These are phyloP conservation scores for Plasmopara halstedii DNA, from an alignment of 352 stramenopile species.

Conservation along the genomic window DNA sequence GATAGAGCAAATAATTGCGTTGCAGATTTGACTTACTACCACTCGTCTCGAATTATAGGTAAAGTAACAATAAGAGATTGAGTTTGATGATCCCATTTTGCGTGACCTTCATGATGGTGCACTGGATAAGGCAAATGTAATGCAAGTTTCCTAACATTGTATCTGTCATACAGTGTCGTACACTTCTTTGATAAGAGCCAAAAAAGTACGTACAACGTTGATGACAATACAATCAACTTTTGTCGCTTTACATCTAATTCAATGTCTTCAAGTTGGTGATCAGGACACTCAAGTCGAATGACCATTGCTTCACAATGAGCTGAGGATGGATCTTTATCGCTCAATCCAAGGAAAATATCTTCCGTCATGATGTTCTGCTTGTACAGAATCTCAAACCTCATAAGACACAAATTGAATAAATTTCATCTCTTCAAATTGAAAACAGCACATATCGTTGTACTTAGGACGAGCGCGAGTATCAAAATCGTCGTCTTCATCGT, in stretches of 20 bases:
- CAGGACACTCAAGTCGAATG: conserved; percentile 60
- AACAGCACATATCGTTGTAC: conserved; percentile 23
- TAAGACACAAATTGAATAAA: background rate
- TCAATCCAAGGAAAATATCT: conserved; percentile 75
- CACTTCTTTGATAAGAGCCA: background rate
- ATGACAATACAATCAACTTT: conserved; percentile 62
- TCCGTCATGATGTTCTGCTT: conserved; percentile 85
- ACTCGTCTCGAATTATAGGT: conserved; percentile 71
- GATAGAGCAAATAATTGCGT: no score
- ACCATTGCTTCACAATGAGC: conserved; percentile 77
- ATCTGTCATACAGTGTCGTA: background rate
- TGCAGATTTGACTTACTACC: conserved; percentile 30
- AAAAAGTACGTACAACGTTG: conserved; percentile 32
- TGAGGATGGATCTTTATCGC: conserved; percentile 78
- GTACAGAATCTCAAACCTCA: conserved; percentile 78
- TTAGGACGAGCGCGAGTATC: conserved; percentile 43
- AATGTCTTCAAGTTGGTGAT: conserved; percentile 58
- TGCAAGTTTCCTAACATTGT: conserved; percentile 43
- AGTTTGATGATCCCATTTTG: conserved; percentile 56
- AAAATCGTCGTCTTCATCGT: conserved; percentile 71
- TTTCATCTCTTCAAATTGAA: conserved; percentile 42
- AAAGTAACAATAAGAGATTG: conserved; percentile 52
- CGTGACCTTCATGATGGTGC: conserved; percentile 53
- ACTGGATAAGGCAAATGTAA: conserved; percentile 72
- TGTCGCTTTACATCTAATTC: conserved; percentile 76